phyloP scores from a whole-genome alignment of 345 rosid species.

The Eucalyptus marginata region DNA sequence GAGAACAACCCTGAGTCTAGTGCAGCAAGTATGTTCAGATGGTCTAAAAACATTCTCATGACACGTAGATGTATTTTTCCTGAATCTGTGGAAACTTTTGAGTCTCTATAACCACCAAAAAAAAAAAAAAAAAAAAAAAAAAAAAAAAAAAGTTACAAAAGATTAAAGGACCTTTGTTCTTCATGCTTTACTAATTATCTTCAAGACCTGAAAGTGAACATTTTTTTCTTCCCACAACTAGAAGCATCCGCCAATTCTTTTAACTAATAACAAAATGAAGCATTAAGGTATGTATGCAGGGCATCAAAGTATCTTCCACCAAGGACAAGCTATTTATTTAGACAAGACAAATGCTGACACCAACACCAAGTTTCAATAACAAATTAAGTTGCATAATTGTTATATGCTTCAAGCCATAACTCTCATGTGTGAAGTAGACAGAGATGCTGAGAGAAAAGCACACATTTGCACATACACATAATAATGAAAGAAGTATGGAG shows the following conservation, averaged over 20 bases:
- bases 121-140: background rate
- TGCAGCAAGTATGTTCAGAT: background rate
- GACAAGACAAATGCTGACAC: background rate
- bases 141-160: background rate
- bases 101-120: background rate
- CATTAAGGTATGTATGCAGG: background rate
- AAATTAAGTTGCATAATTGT: background rate
- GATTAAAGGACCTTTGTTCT: background rate
- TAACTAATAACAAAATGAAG: background rate
- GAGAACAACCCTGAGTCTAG: background rate
- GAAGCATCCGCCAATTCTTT: background rate
- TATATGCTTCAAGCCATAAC: background rate
- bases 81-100: background rate
- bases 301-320: background rate
- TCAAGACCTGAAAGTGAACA: background rate
- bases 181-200: background rate
- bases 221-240: background rate
- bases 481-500: background rate
- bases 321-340: background rate
- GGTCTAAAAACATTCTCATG: background rate
- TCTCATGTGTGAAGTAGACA: background rate
- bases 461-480: background rate
- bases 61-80: background rate
- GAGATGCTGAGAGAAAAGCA: background rate
- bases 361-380: background rate